Conservation (phyloP, 352 stramenopile genomes). For the Pythium rhizo-oryzae region DNA sequence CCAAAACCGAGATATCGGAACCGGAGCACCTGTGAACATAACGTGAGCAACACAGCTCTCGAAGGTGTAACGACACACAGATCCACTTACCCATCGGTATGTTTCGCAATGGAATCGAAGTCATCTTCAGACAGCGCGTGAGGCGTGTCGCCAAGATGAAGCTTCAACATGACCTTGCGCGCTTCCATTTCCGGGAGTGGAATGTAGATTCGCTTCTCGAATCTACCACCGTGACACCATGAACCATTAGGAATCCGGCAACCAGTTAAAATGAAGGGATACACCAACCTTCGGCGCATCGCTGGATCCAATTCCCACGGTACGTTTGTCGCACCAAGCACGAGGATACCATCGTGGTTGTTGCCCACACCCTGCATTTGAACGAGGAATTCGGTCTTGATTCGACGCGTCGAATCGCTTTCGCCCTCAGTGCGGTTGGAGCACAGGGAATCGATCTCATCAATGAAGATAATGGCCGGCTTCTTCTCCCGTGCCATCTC, state of each 20-base stretch:
- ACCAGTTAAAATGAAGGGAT: background rate
- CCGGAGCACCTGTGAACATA: constrained; percentile 76
- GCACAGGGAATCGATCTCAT: constrained; percentile 97
- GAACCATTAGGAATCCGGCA: background rate
- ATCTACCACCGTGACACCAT: constrained; percentile 48
- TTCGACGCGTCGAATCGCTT: constrained; percentile 94
- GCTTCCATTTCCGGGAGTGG: constrained; percentile 94
- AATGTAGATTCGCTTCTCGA: constrained; percentile 99
- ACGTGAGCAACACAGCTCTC: constrained; percentile 2
- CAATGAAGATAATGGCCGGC: constrained; percentile 97
- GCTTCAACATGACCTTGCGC: constrained; percentile 95
- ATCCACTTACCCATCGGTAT: constrained; percentile 89
- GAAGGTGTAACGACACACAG: background rate
- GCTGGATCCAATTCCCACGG: constrained; percentile 98
- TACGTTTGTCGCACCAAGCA: constrained; percentile 98
- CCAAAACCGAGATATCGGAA: constrained; percentile 97
- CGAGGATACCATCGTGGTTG: constrained; percentile 90
- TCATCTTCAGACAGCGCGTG: constrained; percentile 94
- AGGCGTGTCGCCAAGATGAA: constrained; percentile 97
- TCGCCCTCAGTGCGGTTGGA: constrained; percentile 93
- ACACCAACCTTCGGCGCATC: constrained; percentile 90
- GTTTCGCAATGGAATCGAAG: constrained; percentile 92
- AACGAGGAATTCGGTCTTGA: constrained; percentile 99
- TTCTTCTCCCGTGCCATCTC: constrained; percentile 96
- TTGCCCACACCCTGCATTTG: constrained; percentile 97